Conservation (phyloP, 202 grass and related monocot species). For the Setaria italica region DNA sequence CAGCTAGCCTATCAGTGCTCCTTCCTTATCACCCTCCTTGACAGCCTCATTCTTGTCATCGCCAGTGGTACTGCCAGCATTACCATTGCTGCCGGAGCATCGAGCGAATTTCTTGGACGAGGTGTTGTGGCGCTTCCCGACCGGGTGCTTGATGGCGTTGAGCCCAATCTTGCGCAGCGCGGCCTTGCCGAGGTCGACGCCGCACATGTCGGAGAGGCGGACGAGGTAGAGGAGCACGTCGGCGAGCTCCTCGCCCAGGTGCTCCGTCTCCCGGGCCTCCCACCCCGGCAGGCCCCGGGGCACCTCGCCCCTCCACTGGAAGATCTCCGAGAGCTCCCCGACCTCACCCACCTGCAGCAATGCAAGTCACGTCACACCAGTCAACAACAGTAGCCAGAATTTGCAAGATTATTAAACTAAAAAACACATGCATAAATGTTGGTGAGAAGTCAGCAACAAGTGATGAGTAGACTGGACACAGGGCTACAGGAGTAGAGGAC, state of each 20-base stretch:
- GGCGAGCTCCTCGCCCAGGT: conserved; percentile 80
- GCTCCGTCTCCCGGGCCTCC: conserved; percentile 70
- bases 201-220: conserved; percentile 75
- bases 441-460: not conserved
- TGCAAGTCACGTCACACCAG: not conserved
- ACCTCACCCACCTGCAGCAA: conserved; percentile 74
- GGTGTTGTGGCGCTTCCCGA: conserved; percentile 55
- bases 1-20: not conserved
- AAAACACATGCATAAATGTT: not conserved
- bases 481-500: too few relatives aligned
- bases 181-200: conserved; percentile 66
- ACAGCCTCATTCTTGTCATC: not conserved
- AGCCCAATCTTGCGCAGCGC: conserved; percentile 72
- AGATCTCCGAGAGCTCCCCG: conserved; percentile 84
- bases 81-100: not conserved
- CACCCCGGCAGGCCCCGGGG: conserved; percentile 69
- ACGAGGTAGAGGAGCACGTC: conserved; percentile 85
- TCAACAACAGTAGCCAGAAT: not conserved
- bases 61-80: rapidly evolving
- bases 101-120: conserved; percentile 63
- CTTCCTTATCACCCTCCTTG: not conserved
- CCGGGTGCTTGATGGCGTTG: conserved; percentile 73
- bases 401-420: too few relatives aligned
- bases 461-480: not conserved
- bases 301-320: conserved; percentile 90